Percentiles rank a stretch among this genome's conserved stretches.
These are phyloP conservation scores for Nematocida sp. DNA, from an alignment of 371 early-diverging fungal genomes.

Conservation along the genomic window DNA sequence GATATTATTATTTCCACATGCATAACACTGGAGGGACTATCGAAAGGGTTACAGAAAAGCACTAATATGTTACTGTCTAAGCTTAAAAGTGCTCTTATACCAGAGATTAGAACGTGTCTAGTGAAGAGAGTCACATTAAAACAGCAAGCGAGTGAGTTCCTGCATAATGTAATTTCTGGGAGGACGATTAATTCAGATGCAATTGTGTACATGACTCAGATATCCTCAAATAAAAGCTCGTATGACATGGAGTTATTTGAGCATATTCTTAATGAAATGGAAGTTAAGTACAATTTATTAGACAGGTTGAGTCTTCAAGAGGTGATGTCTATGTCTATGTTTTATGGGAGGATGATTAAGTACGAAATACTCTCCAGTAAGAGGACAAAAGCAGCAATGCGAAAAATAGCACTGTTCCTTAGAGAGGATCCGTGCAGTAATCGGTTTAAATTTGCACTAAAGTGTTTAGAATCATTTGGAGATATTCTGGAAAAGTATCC, in stretches of 20 bases:
- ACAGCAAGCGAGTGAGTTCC: conserved; percentile 56
- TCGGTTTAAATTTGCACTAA: conserved; percentile 47
- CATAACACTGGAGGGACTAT: conserved; percentile 38
- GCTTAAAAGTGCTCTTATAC: conserved; percentile 51
- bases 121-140: conserved; percentile 40
- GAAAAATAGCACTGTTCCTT: conserved; percentile 1
- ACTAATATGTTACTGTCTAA: conserved; percentile 21
- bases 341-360: conserved; percentile 53
- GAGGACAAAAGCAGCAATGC: conserved; percentile 17
- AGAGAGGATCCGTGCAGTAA: conserved; percentile 47
- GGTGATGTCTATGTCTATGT: conserved; percentile 41
- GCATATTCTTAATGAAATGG: conserved; percentile 49
- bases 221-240: conserved; percentile 57
- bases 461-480: conserved; percentile 49
- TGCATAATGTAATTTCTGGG: conserved; percentile 52
- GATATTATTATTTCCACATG: conserved; percentile 51
- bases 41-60: conserved; percentile 41
- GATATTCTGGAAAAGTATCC: conserved; percentile 58
- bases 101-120: conserved; percentile 42
- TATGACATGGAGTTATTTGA: conserved; percentile 58
- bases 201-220: conserved; percentile 54
- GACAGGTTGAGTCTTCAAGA: conserved; percentile 47
- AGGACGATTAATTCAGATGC: conserved; percentile 52
- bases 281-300: conserved; percentile 35
- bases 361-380: conserved; percentile 43